phyloP scores from a whole-genome alignment of 2,329 filamentous ascomycete species.

The Aspergillus fischeri region DNA sequence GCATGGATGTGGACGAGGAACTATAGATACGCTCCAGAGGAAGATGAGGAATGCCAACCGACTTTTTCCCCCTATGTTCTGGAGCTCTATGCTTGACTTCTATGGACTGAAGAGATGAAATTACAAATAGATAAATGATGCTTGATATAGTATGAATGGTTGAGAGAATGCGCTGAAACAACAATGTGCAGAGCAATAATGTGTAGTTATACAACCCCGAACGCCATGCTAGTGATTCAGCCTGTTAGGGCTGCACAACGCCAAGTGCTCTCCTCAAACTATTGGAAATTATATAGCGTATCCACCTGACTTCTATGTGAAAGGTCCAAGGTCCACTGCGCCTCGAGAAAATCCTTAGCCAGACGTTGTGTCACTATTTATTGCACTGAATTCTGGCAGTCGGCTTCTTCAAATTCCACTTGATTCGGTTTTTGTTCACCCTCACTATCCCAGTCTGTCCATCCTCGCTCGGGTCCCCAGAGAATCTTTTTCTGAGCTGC shows the following conservation, averaged over 20 bases:
- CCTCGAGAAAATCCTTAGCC: not conserved
- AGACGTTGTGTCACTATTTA: not conserved
- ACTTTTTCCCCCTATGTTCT: not conserved
- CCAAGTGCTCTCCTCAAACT: too few species aligned
- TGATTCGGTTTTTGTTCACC: constrained; percentile 9
- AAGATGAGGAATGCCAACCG: not conserved
- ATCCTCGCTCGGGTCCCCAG: constrained; percentile 39
- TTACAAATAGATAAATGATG: constrained; percentile 3
- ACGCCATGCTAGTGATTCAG: too few species aligned
- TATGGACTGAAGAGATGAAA: not conserved
- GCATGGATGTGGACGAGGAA: constrained; percentile 68
- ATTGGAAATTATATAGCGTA: too few species aligned
- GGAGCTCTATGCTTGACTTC: not conserved
- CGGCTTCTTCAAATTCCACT: constrained; percentile 3
- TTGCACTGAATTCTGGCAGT: not conserved
- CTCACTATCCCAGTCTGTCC: constrained; percentile 30
- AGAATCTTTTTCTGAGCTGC: constrained; percentile 32
- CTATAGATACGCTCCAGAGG: constrained; percentile 31
- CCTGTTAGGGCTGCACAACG: too few species aligned
- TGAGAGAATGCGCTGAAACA: not conserved
- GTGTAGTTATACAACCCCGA: too few species aligned
- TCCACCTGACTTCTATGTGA: too few species aligned
- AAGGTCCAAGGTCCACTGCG: too few species aligned
- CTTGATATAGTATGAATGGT: not conserved
- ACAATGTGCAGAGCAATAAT: not conserved